Evolutionary conservation across 192 early-diverging fungal genomes (phyloP).

Genomic region (Phlyctochytrium planicorne): DNA sequence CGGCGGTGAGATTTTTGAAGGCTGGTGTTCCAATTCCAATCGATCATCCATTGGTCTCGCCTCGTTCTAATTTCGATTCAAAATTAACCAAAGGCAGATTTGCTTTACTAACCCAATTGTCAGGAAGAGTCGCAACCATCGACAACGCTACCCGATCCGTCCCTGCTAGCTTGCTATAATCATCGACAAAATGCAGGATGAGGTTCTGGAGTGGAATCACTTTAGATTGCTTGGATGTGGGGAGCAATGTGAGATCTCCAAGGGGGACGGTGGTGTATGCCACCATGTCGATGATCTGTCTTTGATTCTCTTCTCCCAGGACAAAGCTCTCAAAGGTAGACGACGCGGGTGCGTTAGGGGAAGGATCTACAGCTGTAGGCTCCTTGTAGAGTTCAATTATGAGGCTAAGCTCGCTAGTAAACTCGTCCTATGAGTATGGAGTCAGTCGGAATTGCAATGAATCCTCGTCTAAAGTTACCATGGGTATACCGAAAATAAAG

Average conservation of each 20-base stretch:
- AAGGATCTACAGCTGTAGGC: background rate
- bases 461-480: constrained; percentile 6
- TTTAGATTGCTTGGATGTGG: background rate
- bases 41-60: too few species aligned
- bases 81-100: too few species aligned
- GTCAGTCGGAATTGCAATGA: too few species aligned
- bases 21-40: too few species aligned
- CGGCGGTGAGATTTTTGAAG: too few species aligned
- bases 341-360: background rate
- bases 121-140: constrained; percentile 15
- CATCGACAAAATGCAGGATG: background rate
- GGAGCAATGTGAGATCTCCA: constrained; percentile 20
- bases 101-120: constrained; percentile 25
- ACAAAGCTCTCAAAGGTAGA: background rate
- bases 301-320: background rate
- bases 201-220: constrained; percentile 11
- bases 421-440: constrained; percentile 1
- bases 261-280: constrained; percentile 17
- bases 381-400: constrained; percentile 25
- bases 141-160: background rate
- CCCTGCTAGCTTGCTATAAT: background rate
- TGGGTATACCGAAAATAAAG: constrained; percentile 14
- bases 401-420: constrained; percentile 15
- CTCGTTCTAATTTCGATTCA: too few species aligned
- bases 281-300: constrained; percentile 17